phyloP scores from a whole-genome alignment of 768 basidiomycete genomes.

The Porpolomopsis calyptriformis region DNA sequence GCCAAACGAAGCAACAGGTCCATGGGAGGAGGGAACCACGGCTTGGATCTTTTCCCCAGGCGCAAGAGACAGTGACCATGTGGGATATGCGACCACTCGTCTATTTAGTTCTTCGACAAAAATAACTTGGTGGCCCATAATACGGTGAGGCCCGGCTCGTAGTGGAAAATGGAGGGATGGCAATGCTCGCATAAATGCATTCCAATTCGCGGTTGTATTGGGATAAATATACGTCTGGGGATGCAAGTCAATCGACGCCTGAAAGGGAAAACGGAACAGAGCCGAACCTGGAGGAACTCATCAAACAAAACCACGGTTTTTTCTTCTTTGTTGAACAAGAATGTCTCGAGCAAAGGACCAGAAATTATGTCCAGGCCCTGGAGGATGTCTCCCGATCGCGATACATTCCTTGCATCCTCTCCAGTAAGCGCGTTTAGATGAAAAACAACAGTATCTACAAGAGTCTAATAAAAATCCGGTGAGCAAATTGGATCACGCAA shows the following conservation, averaged over 20 bases:
- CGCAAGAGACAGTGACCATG: constrained; percentile 55
- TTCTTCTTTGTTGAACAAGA: constrained; percentile 33
- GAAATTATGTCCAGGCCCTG: constrained; percentile 53
- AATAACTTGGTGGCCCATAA: constrained; percentile 49
- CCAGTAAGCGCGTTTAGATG: constrained; percentile 74
- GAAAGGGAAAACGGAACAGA: constrained; percentile 1
- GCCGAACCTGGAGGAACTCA: constrained; percentile 60
- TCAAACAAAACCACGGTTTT: constrained; percentile 61
- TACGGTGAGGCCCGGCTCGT: constrained; percentile 31
- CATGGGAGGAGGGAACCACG: constrained; percentile 36
- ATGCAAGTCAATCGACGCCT: not conserved
- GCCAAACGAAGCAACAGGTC: constrained; percentile 66
- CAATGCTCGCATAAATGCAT: constrained; percentile 33
- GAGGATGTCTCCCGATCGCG: constrained; percentile 28
- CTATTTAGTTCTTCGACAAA: constrained; percentile 32
- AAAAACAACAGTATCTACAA: constrained; percentile 65
- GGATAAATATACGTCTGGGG: constrained; percentile 58
- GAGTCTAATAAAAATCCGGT: constrained; percentile 30
- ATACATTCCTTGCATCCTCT: constrained; percentile 33
- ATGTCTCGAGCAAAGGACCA: constrained; percentile 50
- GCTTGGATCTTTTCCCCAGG: constrained; percentile 47
- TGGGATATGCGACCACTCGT: constrained; percentile 42
- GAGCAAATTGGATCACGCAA: not conserved
- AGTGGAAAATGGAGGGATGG: constrained; percentile 48
- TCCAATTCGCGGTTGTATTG: constrained; percentile 35